Evolutionary conservation across 2,329 filamentous ascomycete genomes (phyloP).

Genomic region (Tolypocladium ovalisporum): DNA sequence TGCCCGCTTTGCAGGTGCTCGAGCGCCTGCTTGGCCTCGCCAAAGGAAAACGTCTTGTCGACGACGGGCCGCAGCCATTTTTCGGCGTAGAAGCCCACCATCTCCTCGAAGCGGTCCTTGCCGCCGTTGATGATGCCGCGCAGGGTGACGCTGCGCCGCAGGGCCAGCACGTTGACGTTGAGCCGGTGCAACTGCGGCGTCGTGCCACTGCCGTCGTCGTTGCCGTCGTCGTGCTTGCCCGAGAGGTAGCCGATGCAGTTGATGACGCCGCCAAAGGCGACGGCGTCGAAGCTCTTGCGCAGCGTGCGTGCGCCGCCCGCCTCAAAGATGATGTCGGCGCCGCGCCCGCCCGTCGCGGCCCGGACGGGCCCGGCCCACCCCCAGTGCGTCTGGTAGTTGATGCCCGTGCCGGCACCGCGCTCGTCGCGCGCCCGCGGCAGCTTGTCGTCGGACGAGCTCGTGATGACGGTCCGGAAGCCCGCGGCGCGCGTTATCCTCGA

Average conservation of each 20-base stretch:
- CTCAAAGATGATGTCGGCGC: conserved; percentile 45
- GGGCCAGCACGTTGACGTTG: conserved; percentile 49
- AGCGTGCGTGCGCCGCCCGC: conserved; percentile 41
- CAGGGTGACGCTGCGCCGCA: conserved; percentile 33
- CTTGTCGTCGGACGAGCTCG: conserved; percentile 42
- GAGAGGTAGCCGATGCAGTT: conserved; percentile 38
- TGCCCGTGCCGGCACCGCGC: conserved; percentile 38
- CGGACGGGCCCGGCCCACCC: conserved; percentile 25
- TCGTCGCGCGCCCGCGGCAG: conserved; percentile 30
- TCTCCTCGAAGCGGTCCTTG: conserved; percentile 39
- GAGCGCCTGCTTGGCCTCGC: conserved; percentile 13
- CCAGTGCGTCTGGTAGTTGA: conserved; percentile 44
- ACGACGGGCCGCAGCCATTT: conserved; percentile 36
- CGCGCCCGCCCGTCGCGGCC: conserved; percentile 27
- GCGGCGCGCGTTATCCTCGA: conserved; percentile 9
- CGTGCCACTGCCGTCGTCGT: conserved; percentile 7
- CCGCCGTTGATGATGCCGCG: conserved; percentile 53
- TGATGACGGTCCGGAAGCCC: conserved; percentile 39
- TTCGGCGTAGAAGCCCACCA: conserved; percentile 32
- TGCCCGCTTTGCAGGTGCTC: conserved; percentile 36
- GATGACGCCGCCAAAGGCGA: conserved; percentile 44
- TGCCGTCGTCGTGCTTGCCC: conserved; percentile 42
- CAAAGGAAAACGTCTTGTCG: conserved; percentile 34
- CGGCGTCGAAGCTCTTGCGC: conserved; percentile 37
- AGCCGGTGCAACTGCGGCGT: conserved; percentile 23